Conservation (phyloP, 129 eudicot genomes). For the Glebionis coronaria region DNA sequence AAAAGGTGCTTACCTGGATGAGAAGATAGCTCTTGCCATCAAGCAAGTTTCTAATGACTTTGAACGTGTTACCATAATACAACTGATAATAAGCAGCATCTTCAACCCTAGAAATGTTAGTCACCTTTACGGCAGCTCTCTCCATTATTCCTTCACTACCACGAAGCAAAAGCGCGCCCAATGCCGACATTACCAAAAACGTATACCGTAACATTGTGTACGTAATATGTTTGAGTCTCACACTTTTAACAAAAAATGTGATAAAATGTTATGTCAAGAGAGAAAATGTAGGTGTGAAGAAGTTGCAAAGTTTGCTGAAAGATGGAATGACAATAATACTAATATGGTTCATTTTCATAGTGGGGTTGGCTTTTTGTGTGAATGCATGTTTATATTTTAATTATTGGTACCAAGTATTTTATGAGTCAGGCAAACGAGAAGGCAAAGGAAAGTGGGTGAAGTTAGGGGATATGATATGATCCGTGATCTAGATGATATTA, state of each 20-base stretch:
- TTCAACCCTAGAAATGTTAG: conserved; percentile 67
- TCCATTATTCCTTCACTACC: conserved; percentile 27
- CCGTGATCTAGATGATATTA: conserved; percentile 24
- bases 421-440: conserved; percentile 26
- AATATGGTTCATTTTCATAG: neutral
- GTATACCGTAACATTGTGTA: conserved; percentile 23
- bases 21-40: conserved; percentile 99
- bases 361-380: conserved; percentile 13
- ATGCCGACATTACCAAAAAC: conserved; percentile 19
- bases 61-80: conserved; percentile 88
- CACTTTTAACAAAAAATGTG: neutral
- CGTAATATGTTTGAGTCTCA: neutral
- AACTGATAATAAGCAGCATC: conserved; percentile 73
- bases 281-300: conserved; percentile 3
- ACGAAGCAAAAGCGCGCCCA: conserved; percentile 26
- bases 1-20: conserved; percentile 50
- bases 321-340: conserved; percentile 5
- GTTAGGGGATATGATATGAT: conserved; percentile 15
- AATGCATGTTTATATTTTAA: neutral
- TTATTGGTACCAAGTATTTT: conserved; percentile 8
- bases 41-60: conserved; percentile 82
- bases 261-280: conserved; percentile 16
- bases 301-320: conserved; percentile 1
- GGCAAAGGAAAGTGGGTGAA: conserved; percentile 36
- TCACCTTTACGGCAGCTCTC: conserved; percentile 53